Base-by-base conservation (phyloP, 768 basidiomycete species). In the Hygrocybe coccinea region DNA sequence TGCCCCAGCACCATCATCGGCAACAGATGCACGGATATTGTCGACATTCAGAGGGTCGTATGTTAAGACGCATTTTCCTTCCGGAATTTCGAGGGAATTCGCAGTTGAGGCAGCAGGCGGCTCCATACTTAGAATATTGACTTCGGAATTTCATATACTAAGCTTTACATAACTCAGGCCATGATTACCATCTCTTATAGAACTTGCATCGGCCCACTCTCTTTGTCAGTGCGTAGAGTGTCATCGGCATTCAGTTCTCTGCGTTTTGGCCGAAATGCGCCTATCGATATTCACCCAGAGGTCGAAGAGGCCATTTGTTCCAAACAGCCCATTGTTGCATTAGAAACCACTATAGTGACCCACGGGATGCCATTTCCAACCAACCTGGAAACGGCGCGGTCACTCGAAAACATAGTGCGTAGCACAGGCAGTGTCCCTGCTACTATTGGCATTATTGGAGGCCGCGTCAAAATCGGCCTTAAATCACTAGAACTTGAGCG, bases 261-360 rank as follows among this genome's bases (percentile, higher is more conserved):
- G 35, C 17, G 14, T 22, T 3, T 54, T 29, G 39, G 44, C 29
- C 43, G 62, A 52, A 60, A 65, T 37, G 72, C 74, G 10, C 74
- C 76, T 3, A 52, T 92, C 10, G 89, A 92, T 68, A 66, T 92
- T 33, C 85, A 87, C 52, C 86, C 89, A 8, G 94, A 98, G 68
- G 86, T 97, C 33, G 74, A 86, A 59, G 80, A 94, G 54, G 94
- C 95, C 3, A 76, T 95, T 19, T 74, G 77, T 3, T 72, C 76
- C 39, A 73, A 77, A 9, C 75, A 73, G 58, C 84, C 93, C 17
- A 76, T 97, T 44, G 92, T 97, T 10, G 94, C 95, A 11, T 81
- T 98, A 10, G 95, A 98, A 68, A 91, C 89, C 1, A 86, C 95
- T 1, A 81, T 98, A 52, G 84, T 97, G 56, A 94, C 94, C 1